These are phyloP conservation scores for Leucosporidium scottii DNA, from an alignment of 768 basidiomycete genomes.

Conservation along the genomic window DNA sequence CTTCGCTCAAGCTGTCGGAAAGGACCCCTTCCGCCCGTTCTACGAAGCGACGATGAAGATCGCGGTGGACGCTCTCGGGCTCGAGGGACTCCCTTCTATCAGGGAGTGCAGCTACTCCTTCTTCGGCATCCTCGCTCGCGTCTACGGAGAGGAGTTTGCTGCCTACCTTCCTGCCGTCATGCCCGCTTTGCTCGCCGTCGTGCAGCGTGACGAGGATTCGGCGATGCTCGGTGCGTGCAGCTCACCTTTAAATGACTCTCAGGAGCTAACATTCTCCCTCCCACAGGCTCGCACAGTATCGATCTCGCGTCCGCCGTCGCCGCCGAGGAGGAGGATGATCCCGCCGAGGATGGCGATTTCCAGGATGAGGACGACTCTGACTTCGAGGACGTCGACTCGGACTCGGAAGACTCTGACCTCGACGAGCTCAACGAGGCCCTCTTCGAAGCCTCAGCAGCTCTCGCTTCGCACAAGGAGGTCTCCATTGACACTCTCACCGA, in stretches of 20 bases:
- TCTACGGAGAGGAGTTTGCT: constrained; percentile 90
- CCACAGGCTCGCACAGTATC: constrained; percentile 32
- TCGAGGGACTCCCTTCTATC: constrained; percentile 70
- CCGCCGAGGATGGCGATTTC: constrained; percentile 52
- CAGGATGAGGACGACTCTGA: constrained; percentile 34
- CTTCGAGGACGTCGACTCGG: constrained; percentile 43
- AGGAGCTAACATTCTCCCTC: constrained; percentile 35
- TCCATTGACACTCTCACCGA: constrained; percentile 92
- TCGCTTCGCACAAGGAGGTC: constrained; percentile 98
- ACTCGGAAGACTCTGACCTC: constrained; percentile 1
- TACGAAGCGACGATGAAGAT: constrained; percentile 91
- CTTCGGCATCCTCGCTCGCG: constrained; percentile 94
- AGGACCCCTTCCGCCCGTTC: constrained; percentile 87
- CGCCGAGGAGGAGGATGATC: constrained; percentile 54
- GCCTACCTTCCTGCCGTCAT: constrained; percentile 77
- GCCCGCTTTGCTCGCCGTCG: constrained; percentile 61
- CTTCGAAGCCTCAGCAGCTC: constrained; percentile 67
- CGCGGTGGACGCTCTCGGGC: constrained; percentile 79
- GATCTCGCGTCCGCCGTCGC: constrained; percentile 51
- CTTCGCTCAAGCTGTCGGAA: constrained; percentile 92
- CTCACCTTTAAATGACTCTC: no score
- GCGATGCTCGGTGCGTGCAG: constrained; percentile 42
- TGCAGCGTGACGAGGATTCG: constrained; percentile 73
- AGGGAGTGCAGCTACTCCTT: constrained; percentile 95
- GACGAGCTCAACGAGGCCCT: constrained; percentile 47